Base-by-base conservation (phyloP, 106 monocot genomes). In the Dendrobium huoshanense region DNA sequence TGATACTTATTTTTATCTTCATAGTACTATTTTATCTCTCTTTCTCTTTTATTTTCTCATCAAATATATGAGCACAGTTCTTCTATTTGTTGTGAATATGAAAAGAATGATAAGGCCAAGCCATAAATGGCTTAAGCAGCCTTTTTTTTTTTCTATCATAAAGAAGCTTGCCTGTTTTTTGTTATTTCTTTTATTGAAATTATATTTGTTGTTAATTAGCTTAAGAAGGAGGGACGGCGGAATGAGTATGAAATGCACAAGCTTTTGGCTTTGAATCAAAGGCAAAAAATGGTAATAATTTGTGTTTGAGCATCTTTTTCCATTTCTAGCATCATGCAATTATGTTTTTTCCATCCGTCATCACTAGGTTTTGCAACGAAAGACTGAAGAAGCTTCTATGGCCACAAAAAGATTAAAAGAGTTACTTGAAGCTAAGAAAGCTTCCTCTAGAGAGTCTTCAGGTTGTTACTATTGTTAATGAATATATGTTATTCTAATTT, bases 201-300 rank as follows among this genome's bases (percentile, higher is more conserved):
- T 74, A 29, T 74, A 8, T 44, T 44, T 17, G 13, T 43, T 4
- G n/a, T 49, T 45, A 73, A 79, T 41, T 85, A 99, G 99, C 91
- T 99, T 18, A 99, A 99, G 88, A 99, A 99, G 80, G 99, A 99
- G 83, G 99, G 95, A 0, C 58, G 99, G 22, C 90, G 91, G 85
- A 93, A 88, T 75, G 95, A 99, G 83, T 99, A 99, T 86, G 99
- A 99, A 80, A 99, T 99, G 99, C 99, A 93, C 77, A 99, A 95
- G 79, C 88, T 95, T 55, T 70, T 90, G 77, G 95, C 99, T 20
- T 76, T 99, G 75, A 95, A 95, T 61, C 99, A 99, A 82, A 87
- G 99, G 83, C 99, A 99, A 56, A 95, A 95, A 78, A 99, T 95
- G 99, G 99, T 95, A 87, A 7, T 24, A 15, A 9, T 77, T 77